These are phyloP conservation scores for Phytophthora aleatoria DNA, from an alignment of 352 stramenopile species.

Conservation along the genomic window DNA sequence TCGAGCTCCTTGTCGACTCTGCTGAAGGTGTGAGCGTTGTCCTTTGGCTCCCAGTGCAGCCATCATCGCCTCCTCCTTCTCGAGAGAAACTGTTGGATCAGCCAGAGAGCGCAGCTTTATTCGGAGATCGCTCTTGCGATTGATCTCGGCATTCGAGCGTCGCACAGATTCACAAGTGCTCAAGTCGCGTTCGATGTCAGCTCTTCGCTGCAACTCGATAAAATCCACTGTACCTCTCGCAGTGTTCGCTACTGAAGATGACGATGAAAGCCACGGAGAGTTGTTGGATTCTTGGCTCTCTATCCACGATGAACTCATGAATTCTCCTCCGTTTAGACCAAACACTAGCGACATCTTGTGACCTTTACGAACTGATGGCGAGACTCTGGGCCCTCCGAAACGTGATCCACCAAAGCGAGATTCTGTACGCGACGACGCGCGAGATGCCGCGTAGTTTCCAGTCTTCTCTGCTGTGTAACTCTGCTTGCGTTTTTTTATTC, in stretches of 20 bases:
- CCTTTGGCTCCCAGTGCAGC: slow-evolving; percentile 13
- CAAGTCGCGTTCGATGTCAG: slow-evolving; percentile 54
- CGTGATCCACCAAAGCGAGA: slow-evolving; percentile 44
- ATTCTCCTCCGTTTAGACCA: not conserved
- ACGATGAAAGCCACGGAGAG: slow-evolving; percentile 13
- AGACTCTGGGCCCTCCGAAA: slow-evolving; percentile 30
- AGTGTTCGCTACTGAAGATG: slow-evolving; percentile 16
- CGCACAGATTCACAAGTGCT: slow-evolving; percentile 42
- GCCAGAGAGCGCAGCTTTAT: slow-evolving; percentile 57
- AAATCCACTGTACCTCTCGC: slow-evolving; percentile 38
- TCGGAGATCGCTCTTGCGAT: slow-evolving; percentile 44
- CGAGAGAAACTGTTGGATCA: slow-evolving; percentile 54
- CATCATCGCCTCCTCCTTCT: slow-evolving; percentile 44
- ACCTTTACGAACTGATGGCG: slow-evolving; percentile 33
- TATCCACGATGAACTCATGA: slow-evolving; percentile 18
- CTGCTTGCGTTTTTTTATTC: slow-evolving; percentile 27
- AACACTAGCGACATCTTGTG: slow-evolving; percentile 33
- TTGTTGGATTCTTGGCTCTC: slow-evolving; percentile 17
- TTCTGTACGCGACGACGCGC: slow-evolving; percentile 38
- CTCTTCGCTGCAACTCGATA: slow-evolving; percentile 42
- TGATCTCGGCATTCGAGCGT: slow-evolving; percentile 36
- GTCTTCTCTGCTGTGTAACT: slow-evolving; percentile 19
- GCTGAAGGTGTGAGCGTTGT: slow-evolving; percentile 14
- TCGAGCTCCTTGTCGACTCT: slow-evolving; percentile 19
- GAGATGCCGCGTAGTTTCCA: slow-evolving; percentile 36